Conservation (phyloP, 768 basidiomycete species). For the Podaxis rugospora region DNA sequence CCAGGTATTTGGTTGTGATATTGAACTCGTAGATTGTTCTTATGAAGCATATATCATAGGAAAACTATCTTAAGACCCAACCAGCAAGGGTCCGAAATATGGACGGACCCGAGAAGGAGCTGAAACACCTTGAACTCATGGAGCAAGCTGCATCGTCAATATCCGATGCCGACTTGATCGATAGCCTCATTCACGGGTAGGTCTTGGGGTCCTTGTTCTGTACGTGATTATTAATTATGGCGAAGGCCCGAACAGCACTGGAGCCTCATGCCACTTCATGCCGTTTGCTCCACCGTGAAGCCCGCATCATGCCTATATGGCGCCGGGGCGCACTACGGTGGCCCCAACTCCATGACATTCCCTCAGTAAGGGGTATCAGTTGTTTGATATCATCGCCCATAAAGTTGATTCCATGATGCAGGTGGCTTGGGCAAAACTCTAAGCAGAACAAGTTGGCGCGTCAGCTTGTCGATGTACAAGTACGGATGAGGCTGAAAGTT, state of each 20-base stretch:
- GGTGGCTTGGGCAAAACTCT: constrained; percentile 98
- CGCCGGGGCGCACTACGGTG: constrained; percentile 56
- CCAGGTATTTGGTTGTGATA: constrained; percentile 48
- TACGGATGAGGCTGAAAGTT: constrained; percentile 91
- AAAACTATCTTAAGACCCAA: constrained; percentile 89
- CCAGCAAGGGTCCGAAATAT: constrained; percentile 57
- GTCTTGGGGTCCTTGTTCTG: constrained; percentile 12
- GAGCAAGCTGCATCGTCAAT: constrained; percentile 87
- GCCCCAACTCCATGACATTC: constrained; percentile 68
- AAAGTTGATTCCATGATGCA: constrained; percentile 23
- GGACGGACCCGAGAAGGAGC: constrained; percentile 55
- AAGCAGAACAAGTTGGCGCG: constrained; percentile 80
- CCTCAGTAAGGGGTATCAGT: constrained; percentile 62
- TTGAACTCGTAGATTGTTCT: background rate
- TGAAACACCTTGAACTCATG: constrained; percentile 80
- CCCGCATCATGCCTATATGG: constrained; percentile 88
- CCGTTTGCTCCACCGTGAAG: constrained; percentile 82
- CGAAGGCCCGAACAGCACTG: constrained; percentile 90
- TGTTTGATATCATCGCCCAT: constrained; percentile 6
- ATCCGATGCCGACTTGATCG: constrained; percentile 93
- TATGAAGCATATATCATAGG: constrained; percentile 37
- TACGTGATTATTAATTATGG: constrained; percentile 1
- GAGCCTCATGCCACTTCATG: constrained; percentile 92
- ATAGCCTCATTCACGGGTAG: constrained; percentile 90
- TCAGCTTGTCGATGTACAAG: constrained; percentile 85